Base-by-base conservation (phyloP, 1,139 yeast genomes). In the Pichia sp. region DNA sequence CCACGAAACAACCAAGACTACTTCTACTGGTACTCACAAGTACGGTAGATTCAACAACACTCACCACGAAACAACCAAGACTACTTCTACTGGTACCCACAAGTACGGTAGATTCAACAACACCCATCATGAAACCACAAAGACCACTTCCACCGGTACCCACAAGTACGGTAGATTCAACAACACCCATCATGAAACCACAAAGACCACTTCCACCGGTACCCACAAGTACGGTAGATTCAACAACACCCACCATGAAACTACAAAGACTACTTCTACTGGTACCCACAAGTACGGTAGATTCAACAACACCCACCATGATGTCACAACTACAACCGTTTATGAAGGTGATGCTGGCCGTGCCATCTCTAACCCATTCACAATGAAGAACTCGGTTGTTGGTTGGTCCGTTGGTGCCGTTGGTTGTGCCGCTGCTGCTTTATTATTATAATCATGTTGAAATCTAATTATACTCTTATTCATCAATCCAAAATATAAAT, bases 51-150 rank as follows among this genome's bases (percentile, higher is more conserved):
- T 57, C 40, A 52, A 57, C 50, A 54, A 57, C 34, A 57, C 60
- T 19, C 58, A 55, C 31, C 50, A 50, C 28, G 53, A 54, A 45
- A 32, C 33, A 2, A 42, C 44, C 3, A 14, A 51, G 11, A 32
- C 57, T 9, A 31, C 53, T 14, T 51, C 62, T 4, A 59, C 74
- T 42, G 75, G 72, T 48, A 73, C 77, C 45, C 77, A 72, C 62
- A 69, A 61, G 51, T 61, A 59, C 45, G 81, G 81, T 53, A 73
- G 70, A 65, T 77, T 74, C 58, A 70, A 75, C 69, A 72, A 76
- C 59, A 74, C 81, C 10, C 56, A 53, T 55, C 61, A 61, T 55
- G 58, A 60, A 31, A 59, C 70, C 11, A 40, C 46, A 3, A 52
- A 63, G 17, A 54, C 65, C 8, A 54, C 68, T 34, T 55, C 67